A percentile compares a stretch with the other conserved stretches of the same genome.
Conservation (phyloP, 2,329 filamentous ascomycete species). For the Beauveria sp. region DNA sequence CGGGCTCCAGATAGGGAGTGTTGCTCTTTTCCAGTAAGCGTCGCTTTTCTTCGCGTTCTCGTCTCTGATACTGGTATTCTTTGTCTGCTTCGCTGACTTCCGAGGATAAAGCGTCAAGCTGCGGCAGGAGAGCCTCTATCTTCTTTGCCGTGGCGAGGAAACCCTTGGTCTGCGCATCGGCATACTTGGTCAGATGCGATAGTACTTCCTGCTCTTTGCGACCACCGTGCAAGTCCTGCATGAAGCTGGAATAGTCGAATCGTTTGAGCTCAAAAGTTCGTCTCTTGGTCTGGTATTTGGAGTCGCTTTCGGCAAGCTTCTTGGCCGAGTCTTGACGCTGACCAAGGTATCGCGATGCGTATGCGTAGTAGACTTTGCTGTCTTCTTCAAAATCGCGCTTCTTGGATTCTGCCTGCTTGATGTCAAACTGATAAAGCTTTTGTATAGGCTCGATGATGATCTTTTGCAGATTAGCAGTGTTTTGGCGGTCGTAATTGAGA, state of each 20-base stretch:
- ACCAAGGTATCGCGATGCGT: constrained; percentile 90
- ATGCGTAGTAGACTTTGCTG: constrained; percentile 96
- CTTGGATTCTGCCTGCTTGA: constrained; percentile 95
- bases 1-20: constrained; percentile 62
- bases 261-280: constrained; percentile 94
- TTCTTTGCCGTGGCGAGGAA: constrained; percentile 81
- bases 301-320: constrained; percentile 89
- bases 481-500: constrained; percentile 75
- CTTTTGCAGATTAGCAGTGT: constrained; percentile 76
- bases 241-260: constrained; percentile 98
- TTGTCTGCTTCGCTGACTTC: constrained; percentile 94
- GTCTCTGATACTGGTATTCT: constrained; percentile 89
- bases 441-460: constrained; percentile 91
- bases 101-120: constrained; percentile 77
- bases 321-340: constrained; percentile 94
- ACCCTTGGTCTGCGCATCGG: constrained; percentile 77
- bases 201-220: constrained; percentile 96
- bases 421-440: constrained; percentile 89
- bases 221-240: constrained; percentile 98
- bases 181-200: constrained; percentile 89
- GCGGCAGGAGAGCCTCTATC: constrained; percentile 78
- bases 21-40: constrained; percentile 84
- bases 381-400: constrained; percentile 98
- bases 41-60: constrained; percentile 93
- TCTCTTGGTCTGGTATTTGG: constrained; percentile 90